phyloP scores from a whole-genome alignment of 2,329 filamentous ascomycete genomes.

The Penicillium occitanis region DNA sequence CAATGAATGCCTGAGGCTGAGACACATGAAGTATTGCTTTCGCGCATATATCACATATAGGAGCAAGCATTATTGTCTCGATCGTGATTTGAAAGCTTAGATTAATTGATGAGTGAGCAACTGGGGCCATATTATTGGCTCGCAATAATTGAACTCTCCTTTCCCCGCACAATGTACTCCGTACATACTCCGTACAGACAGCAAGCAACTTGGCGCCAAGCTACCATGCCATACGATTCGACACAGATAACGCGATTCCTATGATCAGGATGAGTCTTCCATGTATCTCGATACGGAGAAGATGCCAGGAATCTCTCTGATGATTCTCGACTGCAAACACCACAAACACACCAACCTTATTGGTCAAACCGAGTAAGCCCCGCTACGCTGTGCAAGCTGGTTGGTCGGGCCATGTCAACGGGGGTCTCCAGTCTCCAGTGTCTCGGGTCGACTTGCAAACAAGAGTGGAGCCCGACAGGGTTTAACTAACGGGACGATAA shows the following conservation, averaged over 20 bases:
- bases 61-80: background rate
- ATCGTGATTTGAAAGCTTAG: background rate
- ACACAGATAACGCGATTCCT: background rate
- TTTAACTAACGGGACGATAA: background rate
- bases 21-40: background rate
- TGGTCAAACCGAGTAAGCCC: background rate
- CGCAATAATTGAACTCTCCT: background rate
- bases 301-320: background rate
- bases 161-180: conserved; percentile 12
- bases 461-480: conserved; percentile 7
- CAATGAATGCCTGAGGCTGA: conserved; percentile 2
- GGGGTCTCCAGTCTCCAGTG: conserved; percentile 12
- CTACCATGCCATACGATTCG: background rate
- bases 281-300: background rate
- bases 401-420: background rate
- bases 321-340: background rate
- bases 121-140: background rate
- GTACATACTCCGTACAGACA: background rate
- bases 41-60: background rate
- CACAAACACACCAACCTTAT: background rate
- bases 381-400: background rate
- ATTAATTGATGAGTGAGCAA: background rate
- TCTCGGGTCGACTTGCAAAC: conserved; percentile 16
- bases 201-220: conserved; percentile 5
- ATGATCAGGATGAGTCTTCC: background rate